Percentiles rank a stretch among this genome's conserved stretches.
These are phyloP conservation scores for Malus fusca DNA, from an alignment of 306 rosid genomes.

Conservation along the genomic window DNA sequence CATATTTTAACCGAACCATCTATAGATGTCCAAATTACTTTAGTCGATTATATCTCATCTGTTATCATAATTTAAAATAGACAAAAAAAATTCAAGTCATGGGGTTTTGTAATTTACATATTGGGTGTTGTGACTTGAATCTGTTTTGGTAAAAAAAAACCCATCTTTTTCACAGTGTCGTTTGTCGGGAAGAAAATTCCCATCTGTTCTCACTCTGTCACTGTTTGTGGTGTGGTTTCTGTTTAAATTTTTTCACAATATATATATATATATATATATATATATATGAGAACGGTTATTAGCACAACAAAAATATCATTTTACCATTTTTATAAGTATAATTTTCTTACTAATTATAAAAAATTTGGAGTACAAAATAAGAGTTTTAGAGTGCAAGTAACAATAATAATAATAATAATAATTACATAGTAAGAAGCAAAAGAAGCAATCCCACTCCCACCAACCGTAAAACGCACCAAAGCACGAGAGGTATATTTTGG, in stretches of 20 bases:
- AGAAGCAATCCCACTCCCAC: constrained; percentile 23
- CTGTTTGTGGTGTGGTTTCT: constrained; percentile 12
- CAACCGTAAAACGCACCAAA: constrained; percentile 18
- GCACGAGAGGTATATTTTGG: constrained; percentile 4
- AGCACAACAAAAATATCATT: no score
- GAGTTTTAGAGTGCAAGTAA: no score
- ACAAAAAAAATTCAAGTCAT: background rate
- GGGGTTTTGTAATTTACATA: background rate
- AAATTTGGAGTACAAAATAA: no score
- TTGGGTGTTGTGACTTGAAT: constrained; percentile 22
- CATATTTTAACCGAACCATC: no score
- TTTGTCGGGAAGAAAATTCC: constrained; percentile 58
- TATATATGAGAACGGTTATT: no score
- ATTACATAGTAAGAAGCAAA: constrained; percentile 29
- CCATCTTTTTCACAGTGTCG: constrained; percentile 48
- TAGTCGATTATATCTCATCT: no score
- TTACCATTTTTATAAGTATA: accelerated
- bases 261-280: no score
- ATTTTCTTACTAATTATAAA: no score
- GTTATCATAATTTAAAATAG: background rate
- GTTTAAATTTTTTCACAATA: constrained; percentile 20
- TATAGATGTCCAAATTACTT: no score
- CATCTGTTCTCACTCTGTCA: constrained; percentile 7
- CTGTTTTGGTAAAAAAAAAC: constrained; percentile 42
- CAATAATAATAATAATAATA: no score